Percentiles rank a stretch among this genome's conserved stretches.
Conservation (phyloP, 2,329 filamentous ascomycete species). For the Leptographium radiaticola region DNA sequence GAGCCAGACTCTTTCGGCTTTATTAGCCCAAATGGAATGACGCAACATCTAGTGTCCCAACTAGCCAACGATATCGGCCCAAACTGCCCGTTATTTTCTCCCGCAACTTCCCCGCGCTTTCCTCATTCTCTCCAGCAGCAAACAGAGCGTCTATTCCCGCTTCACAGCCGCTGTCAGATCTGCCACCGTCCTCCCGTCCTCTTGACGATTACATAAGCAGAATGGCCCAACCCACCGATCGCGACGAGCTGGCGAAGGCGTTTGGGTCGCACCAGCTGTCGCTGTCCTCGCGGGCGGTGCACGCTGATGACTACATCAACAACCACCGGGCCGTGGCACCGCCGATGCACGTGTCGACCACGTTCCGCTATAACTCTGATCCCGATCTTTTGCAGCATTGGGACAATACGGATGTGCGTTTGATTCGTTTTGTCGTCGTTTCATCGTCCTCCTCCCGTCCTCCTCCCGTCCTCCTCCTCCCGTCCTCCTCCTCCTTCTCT, state of each 20-base stretch:
- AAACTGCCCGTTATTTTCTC: too few species aligned
- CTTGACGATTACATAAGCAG: too few species aligned
- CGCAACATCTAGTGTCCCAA: too few species aligned
- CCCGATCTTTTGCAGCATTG: conserved; percentile 47
- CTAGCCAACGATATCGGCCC: too few species aligned
- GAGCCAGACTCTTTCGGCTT: too few species aligned
- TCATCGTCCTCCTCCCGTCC: not conserved
- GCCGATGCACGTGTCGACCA: conserved; percentile 81
- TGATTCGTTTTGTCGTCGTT: not conserved
- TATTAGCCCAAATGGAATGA: too few species aligned
- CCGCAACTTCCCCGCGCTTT: too few species aligned
- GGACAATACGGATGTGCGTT: conserved; percentile 42
- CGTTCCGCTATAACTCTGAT: conserved; percentile 67
- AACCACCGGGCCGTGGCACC: conserved; percentile 70
- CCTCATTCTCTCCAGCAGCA: too few species aligned
- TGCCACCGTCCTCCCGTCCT: too few species aligned
- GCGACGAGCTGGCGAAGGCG: conserved; percentile 16
- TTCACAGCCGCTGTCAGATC: too few species aligned
- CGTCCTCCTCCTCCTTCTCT: not conserved
- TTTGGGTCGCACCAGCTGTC: conserved; percentile 28
- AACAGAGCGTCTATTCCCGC: too few species aligned
- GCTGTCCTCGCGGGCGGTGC: conserved; percentile 60
- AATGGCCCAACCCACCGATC: conserved; percentile 5
- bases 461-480: not conserved
- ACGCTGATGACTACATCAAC: conserved; percentile 70